Conservation (phyloP, 169 alveolate species). For the Plasmodium fragile region DNA sequence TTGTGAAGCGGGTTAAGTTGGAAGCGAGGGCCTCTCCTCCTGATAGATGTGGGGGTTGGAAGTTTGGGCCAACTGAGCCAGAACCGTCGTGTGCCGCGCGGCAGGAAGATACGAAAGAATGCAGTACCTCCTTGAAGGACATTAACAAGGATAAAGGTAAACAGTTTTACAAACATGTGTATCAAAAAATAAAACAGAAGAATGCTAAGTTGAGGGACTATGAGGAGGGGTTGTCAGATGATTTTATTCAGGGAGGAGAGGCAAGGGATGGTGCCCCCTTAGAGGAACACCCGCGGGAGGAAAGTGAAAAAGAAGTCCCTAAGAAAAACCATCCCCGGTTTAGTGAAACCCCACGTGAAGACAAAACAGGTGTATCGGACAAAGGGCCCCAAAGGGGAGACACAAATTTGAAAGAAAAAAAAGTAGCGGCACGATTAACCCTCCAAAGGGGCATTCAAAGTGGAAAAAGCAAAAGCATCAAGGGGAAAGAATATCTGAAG, state of each 20-base stretch:
- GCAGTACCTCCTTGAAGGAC: not conserved
- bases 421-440: not conserved
- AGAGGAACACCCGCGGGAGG: not conserved
- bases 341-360: not conserved
- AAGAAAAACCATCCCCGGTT: not conserved
- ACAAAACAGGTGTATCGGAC: not conserved
- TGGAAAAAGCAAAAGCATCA: not conserved
- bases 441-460: not conserved
- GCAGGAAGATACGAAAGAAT: not conserved
- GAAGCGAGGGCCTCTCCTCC: not conserved
- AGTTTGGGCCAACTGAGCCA: not conserved
- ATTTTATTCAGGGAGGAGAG: not conserved
- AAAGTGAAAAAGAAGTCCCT: not conserved
- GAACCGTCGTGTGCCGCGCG: not conserved
- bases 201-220: not conserved
- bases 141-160: conserved; percentile 19
- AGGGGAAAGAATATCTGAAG: conserved; percentile 25
- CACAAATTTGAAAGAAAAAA: not conserved
- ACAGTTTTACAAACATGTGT: conserved; percentile 29
- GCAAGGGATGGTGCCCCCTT: not conserved
- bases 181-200: conserved; percentile 18
- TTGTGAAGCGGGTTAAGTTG: conserved; percentile 13
- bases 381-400: not conserved
- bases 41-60: not conserved
- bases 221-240: not conserved